phyloP scores from a whole-genome alignment of 352 stramenopile genomes.

The Phytopythium oedochilum region DNA sequence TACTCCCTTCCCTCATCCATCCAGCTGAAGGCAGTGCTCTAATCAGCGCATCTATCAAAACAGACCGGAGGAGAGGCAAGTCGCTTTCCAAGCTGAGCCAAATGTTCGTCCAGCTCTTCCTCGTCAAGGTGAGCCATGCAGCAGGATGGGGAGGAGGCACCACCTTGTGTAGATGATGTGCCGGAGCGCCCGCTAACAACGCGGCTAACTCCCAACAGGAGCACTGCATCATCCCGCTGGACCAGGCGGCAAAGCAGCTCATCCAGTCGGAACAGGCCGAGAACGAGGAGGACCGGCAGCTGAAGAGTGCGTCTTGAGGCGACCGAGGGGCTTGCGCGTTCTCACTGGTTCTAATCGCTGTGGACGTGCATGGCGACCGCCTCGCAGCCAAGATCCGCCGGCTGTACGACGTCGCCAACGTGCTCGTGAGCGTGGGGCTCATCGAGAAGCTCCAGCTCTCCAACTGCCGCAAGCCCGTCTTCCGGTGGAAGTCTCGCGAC shows the following conservation, averaged over 20 bases:
- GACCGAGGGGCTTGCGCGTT: too few species aligned
- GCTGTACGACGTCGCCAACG: slow-evolving; percentile 98
- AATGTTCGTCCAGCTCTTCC: slow-evolving; percentile 95
- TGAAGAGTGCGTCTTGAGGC: slow-evolving; percentile 66
- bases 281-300: slow-evolving; percentile 66
- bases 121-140: slow-evolving; percentile 60
- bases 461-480: slow-evolving; percentile 78
- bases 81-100: slow-evolving; percentile 92
- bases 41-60: slow-evolving; percentile 1
- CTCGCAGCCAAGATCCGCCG: slow-evolving; percentile 91
- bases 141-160: too few species aligned
- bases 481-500: slow-evolving; percentile 68
- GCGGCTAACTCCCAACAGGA: too few species aligned
- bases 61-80: slow-evolving; percentile 66
- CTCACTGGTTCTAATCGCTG: not conserved
- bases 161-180: too few species aligned
- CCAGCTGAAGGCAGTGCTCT: too few species aligned
- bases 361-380: not conserved
- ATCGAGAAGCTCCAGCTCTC: slow-evolving; percentile 88
- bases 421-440: slow-evolving; percentile 91
- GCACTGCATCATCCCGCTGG: slow-evolving; percentile 89
- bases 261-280: slow-evolving; percentile 84
- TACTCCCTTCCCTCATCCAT: too few species aligned
- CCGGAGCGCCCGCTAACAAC: too few species aligned
- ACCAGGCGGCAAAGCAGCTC: slow-evolving; percentile 92